These are phyloP conservation scores for Tephrocybe rancida DNA, from an alignment of 768 basidiomycete genomes.

Conservation along the genomic window DNA sequence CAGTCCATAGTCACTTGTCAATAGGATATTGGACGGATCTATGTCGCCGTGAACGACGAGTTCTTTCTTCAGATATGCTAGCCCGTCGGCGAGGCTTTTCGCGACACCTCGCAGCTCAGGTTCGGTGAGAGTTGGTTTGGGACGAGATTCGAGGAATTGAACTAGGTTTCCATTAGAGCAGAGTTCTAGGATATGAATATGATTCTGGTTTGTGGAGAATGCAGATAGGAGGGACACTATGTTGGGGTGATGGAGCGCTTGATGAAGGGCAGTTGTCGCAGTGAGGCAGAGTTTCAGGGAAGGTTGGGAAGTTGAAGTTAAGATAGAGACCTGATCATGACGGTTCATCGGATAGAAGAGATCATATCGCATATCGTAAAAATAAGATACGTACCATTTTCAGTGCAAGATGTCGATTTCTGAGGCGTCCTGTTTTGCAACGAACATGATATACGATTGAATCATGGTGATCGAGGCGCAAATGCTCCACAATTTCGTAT, in stretches of 20 bases:
- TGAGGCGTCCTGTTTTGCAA: conserved; percentile 46
- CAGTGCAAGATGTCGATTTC: conserved; percentile 42
- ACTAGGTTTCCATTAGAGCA: conserved; percentile 42
- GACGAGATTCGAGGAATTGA: conserved; percentile 27
- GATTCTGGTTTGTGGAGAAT: conserved; percentile 32
- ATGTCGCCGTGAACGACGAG: conserved; percentile 47
- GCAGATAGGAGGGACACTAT: conserved; percentile 47
- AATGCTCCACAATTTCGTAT: conserved; percentile 39
- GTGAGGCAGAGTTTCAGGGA: conserved; percentile 8
- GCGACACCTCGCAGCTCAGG: conserved; percentile 37
- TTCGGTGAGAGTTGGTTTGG: conserved; percentile 28
- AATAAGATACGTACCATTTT: conserved; percentile 44
- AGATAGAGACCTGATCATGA: no score
- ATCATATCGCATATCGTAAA: neutral
- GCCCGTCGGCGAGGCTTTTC: conserved; percentile 41
- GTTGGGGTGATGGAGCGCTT: conserved; percentile 49
- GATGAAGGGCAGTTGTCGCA: conserved; percentile 33
- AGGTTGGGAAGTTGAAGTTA: conserved; percentile 3
- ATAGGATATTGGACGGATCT: conserved; percentile 36
- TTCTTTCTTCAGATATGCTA: conserved; percentile 44
- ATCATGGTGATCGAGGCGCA: conserved; percentile 23
- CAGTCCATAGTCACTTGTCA: conserved; percentile 39
- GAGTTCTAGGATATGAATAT: conserved; percentile 47
- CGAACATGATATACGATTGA: conserved; percentile 40
- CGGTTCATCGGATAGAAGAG: neutral